Conservation (phyloP, 768 basidiomycete species). For the Russula compacta region DNA sequence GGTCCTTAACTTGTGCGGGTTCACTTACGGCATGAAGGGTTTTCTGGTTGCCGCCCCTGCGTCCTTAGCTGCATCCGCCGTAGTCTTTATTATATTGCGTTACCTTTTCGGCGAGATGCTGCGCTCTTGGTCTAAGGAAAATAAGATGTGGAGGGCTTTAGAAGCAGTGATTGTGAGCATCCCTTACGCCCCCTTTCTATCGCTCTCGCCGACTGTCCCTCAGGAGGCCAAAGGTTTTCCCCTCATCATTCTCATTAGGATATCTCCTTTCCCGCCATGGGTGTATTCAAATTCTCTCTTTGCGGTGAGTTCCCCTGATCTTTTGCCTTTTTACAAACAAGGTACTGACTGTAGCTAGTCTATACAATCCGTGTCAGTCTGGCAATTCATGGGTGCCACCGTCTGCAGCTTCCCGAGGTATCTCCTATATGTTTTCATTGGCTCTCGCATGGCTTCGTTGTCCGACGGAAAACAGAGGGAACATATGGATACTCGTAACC, state of each 20-base stretch:
- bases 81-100: constrained; percentile 54
- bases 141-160: constrained; percentile 69
- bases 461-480: constrained; percentile 69
- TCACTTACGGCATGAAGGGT: constrained; percentile 75
- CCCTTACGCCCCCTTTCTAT: background rate
- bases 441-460: constrained; percentile 60
- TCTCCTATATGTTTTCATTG: constrained; percentile 67
- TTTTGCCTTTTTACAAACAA: background rate
- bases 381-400: constrained; percentile 73
- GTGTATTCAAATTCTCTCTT: constrained; percentile 78
- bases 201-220: background rate
- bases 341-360: constrained; percentile 34
- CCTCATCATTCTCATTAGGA: constrained; percentile 71
- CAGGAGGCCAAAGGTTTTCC: constrained; percentile 69
- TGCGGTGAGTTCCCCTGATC: constrained; percentile 41
- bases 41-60: constrained; percentile 54
- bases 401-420: constrained; percentile 62
- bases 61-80: constrained; percentile 54
- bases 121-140: constrained; percentile 49
- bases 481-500: constrained; percentile 67
- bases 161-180: constrained; percentile 63
- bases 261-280: constrained; percentile 83
- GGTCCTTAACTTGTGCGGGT: constrained; percentile 58
- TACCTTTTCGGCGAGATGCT: constrained; percentile 47
- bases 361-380: constrained; percentile 62